Evolutionary conservation across 2,329 filamentous ascomycete genomes (phyloP).

Genomic region (Peltaster fructicola): DNA sequence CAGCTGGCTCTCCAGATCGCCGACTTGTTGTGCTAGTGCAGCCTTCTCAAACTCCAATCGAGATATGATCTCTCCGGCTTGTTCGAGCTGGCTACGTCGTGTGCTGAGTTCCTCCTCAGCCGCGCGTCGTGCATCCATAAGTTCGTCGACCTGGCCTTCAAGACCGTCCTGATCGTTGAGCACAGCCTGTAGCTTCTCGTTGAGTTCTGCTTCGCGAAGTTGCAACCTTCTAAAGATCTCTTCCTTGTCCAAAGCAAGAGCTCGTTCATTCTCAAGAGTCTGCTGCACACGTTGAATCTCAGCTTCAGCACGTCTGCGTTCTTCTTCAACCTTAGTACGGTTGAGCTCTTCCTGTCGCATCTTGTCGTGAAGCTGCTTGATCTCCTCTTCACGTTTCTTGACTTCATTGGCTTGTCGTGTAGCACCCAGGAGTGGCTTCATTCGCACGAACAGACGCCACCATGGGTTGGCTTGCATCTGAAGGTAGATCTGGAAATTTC

Average conservation of each 20-base stretch:
- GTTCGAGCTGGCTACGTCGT: conserved; percentile 68
- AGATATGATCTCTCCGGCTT: conserved; percentile 73
- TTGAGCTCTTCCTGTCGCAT: conserved; percentile 60
- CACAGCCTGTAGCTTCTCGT: conserved; percentile 80
- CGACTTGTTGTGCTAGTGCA: conserved; percentile 48
- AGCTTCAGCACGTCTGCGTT: conserved; percentile 67
- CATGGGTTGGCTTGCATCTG: conserved; percentile 83
- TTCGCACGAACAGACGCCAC: conserved; percentile 90
- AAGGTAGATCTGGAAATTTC: conserved; percentile 83
- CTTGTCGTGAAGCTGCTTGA: conserved; percentile 68
- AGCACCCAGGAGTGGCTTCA: conserved; percentile 86
- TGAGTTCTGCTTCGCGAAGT: conserved; percentile 74
- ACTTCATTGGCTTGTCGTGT: conserved; percentile 86
- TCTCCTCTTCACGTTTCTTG: conserved; percentile 87
- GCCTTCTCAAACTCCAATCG: conserved; percentile 76
- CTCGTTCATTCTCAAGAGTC: conserved; percentile 84
- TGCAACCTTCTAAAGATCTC: conserved; percentile 98
- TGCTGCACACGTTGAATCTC: conserved; percentile 86
- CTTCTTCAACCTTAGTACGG: conserved; percentile 71
- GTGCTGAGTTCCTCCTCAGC: conserved; percentile 71
- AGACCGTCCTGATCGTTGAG: conserved; percentile 87
- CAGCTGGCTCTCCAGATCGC: conserved; percentile 53
- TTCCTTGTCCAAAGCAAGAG: conserved; percentile 92
- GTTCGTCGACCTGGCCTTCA: conserved; percentile 79
- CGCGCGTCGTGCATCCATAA: conserved; percentile 76